phyloP scores from a whole-genome alignment of 768 basidiomycete genomes.

The Pulveroboletus sp. region DNA sequence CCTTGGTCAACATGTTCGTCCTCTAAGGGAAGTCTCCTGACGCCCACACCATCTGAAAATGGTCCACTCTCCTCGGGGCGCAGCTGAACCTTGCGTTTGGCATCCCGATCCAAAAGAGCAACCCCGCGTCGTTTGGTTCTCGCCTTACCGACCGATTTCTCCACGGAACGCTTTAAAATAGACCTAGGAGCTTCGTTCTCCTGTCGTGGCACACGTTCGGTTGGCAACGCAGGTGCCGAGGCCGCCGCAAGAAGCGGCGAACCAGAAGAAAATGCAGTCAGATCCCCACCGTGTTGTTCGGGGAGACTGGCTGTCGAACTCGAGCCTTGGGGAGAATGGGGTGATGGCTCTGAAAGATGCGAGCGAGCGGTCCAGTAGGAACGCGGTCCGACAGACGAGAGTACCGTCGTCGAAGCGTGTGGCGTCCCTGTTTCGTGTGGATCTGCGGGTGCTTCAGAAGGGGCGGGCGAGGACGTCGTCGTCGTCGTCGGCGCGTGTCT shows the following conservation, averaged over 20 bases:
- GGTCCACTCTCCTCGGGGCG: slow-evolving; percentile 22
- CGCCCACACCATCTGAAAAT: slow-evolving; percentile 19
- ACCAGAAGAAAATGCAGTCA: slow-evolving; percentile 22
- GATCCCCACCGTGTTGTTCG: slow-evolving; percentile 8
- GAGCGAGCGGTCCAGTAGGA: slow-evolving; percentile 23
- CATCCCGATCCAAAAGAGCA: slow-evolving; percentile 12
- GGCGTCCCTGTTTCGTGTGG: slow-evolving; percentile 3
- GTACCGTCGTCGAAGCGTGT: slow-evolving; percentile 18
- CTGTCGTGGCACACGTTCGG: slow-evolving; percentile 5
- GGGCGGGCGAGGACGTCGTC: background rate
- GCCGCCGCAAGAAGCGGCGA: slow-evolving; percentile 18
- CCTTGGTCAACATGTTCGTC: slow-evolving; percentile 20
- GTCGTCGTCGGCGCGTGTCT: slow-evolving; percentile 7
- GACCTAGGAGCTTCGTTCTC: slow-evolving; percentile 16
- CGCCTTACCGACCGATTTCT: slow-evolving; percentile 3
- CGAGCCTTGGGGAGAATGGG: slow-evolving; percentile 4
- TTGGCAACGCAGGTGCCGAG: slow-evolving; percentile 10
- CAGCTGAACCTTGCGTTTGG: slow-evolving; percentile 8
- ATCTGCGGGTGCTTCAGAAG: background rate
- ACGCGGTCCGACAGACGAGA: slow-evolving; percentile 19
- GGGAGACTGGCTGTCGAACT: slow-evolving; percentile 15
- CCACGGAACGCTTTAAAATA: slow-evolving; percentile 21
- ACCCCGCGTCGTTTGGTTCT: slow-evolving; percentile 9
- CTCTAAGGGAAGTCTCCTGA: background rate
- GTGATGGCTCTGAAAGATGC: slow-evolving; percentile 14